Conservation (phyloP, 2,329 filamentous ascomycete genomes). For the Aspergillus flavus region DNA sequence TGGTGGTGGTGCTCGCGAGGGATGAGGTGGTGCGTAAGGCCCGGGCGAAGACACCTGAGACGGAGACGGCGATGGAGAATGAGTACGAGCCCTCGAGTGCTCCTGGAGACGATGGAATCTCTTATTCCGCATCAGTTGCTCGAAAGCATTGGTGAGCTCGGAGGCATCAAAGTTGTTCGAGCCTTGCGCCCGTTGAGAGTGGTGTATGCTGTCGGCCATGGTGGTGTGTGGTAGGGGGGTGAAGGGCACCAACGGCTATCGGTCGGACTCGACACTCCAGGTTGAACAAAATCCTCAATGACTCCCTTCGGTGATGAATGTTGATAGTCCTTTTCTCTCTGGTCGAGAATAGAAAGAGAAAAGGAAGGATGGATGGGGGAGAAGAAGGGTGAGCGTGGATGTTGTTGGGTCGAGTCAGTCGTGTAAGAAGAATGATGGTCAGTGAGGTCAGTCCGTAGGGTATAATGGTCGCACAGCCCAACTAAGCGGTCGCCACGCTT, state of each 20-base stretch:
- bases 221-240: conserved; percentile 28
- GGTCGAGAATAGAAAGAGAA: background rate
- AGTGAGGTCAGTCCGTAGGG: conserved; percentile 10
- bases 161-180: conserved; percentile 67
- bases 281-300: conserved; percentile 16
- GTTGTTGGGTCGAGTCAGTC: conserved; percentile 9
- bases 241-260: conserved; percentile 29
- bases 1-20: conserved; percentile 41
- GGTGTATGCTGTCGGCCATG: conserved; percentile 43
- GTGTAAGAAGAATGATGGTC: conserved; percentile 6
- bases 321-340: background rate
- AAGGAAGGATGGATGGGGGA: background rate
- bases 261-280: conserved; percentile 27
- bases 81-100: conserved; percentile 59
- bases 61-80: conserved; percentile 59
- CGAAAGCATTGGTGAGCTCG: conserved; percentile 80
- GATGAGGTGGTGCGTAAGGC: conserved; percentile 28
- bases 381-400: conserved; percentile 5
- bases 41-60: conserved; percentile 21
- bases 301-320: conserved; percentile 1
- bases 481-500: conserved; percentile 30
- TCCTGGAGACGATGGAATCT: conserved; percentile 81
- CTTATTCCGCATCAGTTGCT: conserved; percentile 82
- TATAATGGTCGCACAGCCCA: conserved; percentile 29
- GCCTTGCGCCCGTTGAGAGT: conserved; percentile 33